Evolutionary conservation across 805 yeast species (phyloP).

Genomic region (Lipomyces kockii): DNA sequence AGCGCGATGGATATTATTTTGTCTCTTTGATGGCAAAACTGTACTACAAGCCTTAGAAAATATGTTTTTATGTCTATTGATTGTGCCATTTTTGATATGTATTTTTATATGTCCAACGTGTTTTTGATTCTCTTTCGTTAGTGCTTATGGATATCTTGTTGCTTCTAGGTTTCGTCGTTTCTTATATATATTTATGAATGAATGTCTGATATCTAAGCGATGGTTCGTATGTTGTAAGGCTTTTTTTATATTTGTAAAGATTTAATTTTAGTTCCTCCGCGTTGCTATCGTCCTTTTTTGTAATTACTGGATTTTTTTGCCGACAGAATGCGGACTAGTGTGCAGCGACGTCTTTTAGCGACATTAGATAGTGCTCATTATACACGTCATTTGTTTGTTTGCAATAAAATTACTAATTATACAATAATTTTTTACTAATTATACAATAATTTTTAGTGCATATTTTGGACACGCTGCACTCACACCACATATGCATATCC

Average conservation of each 20-base stretch:
- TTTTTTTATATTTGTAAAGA: background rate
- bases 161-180: background rate
- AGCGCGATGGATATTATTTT: background rate
- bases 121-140: background rate
- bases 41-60: background rate
- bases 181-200: conserved; percentile 1
- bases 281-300: no score
- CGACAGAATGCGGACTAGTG: no score
- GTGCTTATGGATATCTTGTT: background rate
- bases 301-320: no score
- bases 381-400: no score
- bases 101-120: background rate
- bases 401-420: no score
- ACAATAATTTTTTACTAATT: no score
- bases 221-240: background rate
- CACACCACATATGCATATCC: no score
- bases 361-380: no score
- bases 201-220: background rate
- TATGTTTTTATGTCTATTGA: background rate
- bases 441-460: no score
- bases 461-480: no score
- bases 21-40: background rate
- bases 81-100: background rate
- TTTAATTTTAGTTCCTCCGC: no score
- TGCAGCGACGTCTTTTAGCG: no score